Percentiles rank a stretch among this genome's conserved stretches.
Evolutionary conservation across 768 basidiomycete genomes (phyloP).

Genomic region (Neoboletus magnificus): DNA sequence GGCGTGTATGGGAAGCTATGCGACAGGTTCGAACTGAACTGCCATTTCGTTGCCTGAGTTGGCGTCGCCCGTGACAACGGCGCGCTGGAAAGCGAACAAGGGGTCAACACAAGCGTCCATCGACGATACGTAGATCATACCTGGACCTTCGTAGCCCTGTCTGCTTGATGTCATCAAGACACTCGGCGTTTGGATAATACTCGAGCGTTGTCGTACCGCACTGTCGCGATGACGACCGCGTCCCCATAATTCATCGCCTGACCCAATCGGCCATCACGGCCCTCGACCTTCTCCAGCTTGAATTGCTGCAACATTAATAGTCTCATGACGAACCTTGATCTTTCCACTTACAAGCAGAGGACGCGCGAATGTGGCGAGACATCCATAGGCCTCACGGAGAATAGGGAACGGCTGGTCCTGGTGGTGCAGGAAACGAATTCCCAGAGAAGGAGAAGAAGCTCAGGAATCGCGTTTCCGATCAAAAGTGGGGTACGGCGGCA

Average conservation of each 20-base stretch:
- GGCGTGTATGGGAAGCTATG: conserved; percentile 42
- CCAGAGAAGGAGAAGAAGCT: conserved; percentile 34
- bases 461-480: conserved; percentile 50
- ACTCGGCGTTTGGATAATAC: no score
- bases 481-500: conserved; percentile 46
- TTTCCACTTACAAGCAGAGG: conserved; percentile 26
- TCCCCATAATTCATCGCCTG: no score
- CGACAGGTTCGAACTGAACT: conserved; percentile 40
- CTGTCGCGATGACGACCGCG: no score
- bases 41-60: conserved; percentile 54
- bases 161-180: no score
- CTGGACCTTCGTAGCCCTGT: no score
- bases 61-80: conserved; percentile 48
- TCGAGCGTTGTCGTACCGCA: no score
- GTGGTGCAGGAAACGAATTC: conserved; percentile 26
- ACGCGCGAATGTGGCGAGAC: conserved; percentile 25
- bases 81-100: conserved; percentile 31
- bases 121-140: no score
- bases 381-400: conserved; percentile 26
- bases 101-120: not conserved
- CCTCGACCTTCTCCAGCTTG: conserved; percentile 35
- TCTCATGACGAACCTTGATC: conserved; percentile 43
- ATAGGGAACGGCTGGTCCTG: conserved; percentile 31
- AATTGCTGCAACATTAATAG: conserved; percentile 38
- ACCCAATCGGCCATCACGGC: conserved; percentile 39